A percentile compares a stretch with the other conserved stretches of the same genome.
Evolutionary conservation across 2,329 filamentous ascomycete genomes (phyloP).

Genomic region (Botrytis elliptica): DNA sequence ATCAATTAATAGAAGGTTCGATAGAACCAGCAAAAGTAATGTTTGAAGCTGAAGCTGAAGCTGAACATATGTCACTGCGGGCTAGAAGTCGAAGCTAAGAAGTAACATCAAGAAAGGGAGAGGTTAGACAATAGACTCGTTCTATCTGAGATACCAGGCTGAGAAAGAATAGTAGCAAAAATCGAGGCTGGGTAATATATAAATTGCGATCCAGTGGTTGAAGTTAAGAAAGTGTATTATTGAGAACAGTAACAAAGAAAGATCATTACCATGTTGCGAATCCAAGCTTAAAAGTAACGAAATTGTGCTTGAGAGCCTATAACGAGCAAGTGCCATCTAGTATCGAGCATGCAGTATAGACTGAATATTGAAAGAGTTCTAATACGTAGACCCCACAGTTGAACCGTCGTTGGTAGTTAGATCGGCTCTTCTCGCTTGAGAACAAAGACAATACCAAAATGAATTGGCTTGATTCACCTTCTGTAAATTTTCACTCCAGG

Average conservation of each 20-base stretch:
- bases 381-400: not conserved
- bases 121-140: not conserved
- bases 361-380: not conserved
- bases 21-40: not conserved
- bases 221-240: not conserved
- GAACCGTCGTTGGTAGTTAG: not conserved
- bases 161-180: not conserved
- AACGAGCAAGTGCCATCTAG: not conserved
- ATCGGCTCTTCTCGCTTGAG: not conserved
- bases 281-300: not conserved
- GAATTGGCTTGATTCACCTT: not conserved
- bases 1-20: fast-evolving
- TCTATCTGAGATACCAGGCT: not conserved
- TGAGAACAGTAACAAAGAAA: not conserved
- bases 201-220: fast-evolving
- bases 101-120: not conserved
- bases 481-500: too few species aligned
- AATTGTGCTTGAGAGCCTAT: not conserved
- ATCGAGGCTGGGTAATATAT: not conserved
- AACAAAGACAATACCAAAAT: not conserved
- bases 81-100: not conserved
- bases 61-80: not conserved
- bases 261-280: not conserved
- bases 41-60: not conserved
- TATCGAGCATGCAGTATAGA: not conserved